These are phyloP conservation scores for Pholiota molesta DNA, from an alignment of 768 basidiomycete species.

Conservation along the genomic window DNA sequence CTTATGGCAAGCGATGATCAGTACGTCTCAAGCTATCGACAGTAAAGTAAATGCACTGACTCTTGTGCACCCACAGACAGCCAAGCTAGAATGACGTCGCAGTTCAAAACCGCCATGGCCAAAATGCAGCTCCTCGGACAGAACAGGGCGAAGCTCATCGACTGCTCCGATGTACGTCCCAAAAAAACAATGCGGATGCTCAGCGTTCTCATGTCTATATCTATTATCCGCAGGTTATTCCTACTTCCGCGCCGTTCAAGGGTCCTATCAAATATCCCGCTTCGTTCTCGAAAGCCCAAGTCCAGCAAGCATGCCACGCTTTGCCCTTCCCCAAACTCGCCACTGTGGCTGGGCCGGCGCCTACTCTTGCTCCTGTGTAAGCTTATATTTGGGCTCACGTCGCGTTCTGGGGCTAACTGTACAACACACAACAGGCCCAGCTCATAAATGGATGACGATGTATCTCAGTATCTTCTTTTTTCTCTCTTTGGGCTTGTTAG, in stretches of 20 bases:
- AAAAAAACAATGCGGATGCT: no score
- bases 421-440: no score
- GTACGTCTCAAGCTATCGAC: slow-evolving; percentile 5
- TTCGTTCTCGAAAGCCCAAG: slow-evolving; percentile 15
- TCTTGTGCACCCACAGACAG: slow-evolving; percentile 13
- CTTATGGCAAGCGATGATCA: slow-evolving; percentile 22
- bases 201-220: not conserved
- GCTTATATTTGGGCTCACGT: not conserved
- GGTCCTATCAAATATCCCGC: slow-evolving; percentile 23
- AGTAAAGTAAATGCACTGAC: not conserved
- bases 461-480: no score
- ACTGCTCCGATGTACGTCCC: slow-evolving; percentile 34
- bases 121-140: slow-evolving; percentile 37
- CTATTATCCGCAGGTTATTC: slow-evolving; percentile 24
- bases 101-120: slow-evolving; percentile 34
- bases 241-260: slow-evolving; percentile 12
- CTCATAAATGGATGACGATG: no score
- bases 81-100: slow-evolving; percentile 24
- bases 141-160: slow-evolving; percentile 29
- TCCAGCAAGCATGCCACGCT: slow-evolving; percentile 12
- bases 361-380: slow-evolving; percentile 5
- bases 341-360: slow-evolving; percentile 1
- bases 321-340: slow-evolving; percentile 1
- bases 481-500: no score
- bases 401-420: no score